These are phyloP conservation scores for Cruciata laevipes DNA, from an alignment of 257 asterid genomes.

Conservation along the genomic window DNA sequence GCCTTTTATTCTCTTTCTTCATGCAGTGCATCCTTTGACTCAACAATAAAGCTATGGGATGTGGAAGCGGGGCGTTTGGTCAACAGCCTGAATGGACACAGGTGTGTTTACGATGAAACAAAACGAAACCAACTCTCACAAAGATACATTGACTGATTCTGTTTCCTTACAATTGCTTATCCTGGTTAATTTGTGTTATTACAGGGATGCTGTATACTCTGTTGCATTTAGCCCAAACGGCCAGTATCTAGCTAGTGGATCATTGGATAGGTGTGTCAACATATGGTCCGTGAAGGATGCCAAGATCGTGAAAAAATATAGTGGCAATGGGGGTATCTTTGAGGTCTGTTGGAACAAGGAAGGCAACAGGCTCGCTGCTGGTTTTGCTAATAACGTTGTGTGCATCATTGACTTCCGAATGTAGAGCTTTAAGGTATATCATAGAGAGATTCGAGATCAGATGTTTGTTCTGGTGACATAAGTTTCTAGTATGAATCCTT, in stretches of 20 bases:
- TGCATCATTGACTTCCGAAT: conserved; percentile 82
- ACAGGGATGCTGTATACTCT: conserved; percentile 89
- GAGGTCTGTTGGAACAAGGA: conserved; percentile 99
- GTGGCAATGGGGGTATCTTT: conserved; percentile 82
- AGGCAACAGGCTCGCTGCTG: conserved; percentile 85
- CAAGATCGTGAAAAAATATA: conserved; percentile 70
- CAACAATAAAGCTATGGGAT: conserved; percentile 93
- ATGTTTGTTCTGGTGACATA: neutral
- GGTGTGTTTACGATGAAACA: conserved; percentile 26
- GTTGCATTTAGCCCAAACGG: conserved; percentile 94
- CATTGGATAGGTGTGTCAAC: conserved; percentile 82
- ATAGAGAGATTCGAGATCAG: conserved; percentile 3
- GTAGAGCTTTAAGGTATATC: conserved; percentile 25
- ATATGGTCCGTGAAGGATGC: conserved; percentile 98
- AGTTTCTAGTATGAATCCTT: neutral
- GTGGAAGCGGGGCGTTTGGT: conserved; percentile 57
- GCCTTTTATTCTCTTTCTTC: conserved; percentile 9
- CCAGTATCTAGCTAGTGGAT: conserved; percentile 89
- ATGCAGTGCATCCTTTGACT: conserved; percentile 91
- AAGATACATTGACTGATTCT: neutral
- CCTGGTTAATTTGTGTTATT: neutral
- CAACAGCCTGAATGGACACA: conserved; percentile 85
- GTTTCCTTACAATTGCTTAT: neutral
- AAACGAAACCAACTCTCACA: neutral
- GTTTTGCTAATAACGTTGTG: conserved; percentile 86